Conservation (phyloP, 768 basidiomycete genomes). For the Cantharellus cinnabarinus region DNA sequence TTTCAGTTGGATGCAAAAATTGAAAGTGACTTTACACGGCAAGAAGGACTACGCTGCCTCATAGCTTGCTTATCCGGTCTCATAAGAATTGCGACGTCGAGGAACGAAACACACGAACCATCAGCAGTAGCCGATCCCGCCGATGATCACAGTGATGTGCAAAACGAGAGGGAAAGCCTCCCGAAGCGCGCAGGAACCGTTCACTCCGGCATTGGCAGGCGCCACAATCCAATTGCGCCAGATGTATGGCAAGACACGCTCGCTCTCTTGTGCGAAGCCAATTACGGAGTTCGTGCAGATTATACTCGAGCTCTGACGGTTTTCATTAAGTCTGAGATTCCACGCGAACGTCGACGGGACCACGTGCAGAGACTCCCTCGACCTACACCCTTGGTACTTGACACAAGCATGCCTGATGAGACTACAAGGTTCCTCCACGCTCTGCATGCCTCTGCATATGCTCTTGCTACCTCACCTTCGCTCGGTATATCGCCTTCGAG, state of each 20-base stretch:
- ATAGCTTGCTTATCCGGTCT: slow-evolving; percentile 51
- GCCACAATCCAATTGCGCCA: slow-evolving; percentile 32
- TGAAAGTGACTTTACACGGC: slow-evolving; percentile 25
- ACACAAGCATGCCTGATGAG: slow-evolving; percentile 20
- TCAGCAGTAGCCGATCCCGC: background rate
- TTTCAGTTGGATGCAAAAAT: slow-evolving; percentile 8
- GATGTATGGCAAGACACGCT: slow-evolving; percentile 87
- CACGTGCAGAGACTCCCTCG: slow-evolving; percentile 27
- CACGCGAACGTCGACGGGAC: slow-evolving; percentile 19
- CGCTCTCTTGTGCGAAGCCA: slow-evolving; percentile 59
- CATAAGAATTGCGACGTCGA: slow-evolving; percentile 16
- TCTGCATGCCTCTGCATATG: slow-evolving; percentile 60
- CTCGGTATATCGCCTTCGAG: slow-evolving; percentile 25
- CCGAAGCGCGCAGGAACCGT: background rate
- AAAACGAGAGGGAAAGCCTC: background rate
- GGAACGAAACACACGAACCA: background rate
- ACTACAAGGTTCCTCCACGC: slow-evolving; percentile 59
- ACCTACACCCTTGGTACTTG: slow-evolving; percentile 25
- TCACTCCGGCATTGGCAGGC: slow-evolving; percentile 1
- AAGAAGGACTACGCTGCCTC: slow-evolving; percentile 49
- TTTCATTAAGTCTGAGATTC: slow-evolving; percentile 57
- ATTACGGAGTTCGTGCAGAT: slow-evolving; percentile 58
- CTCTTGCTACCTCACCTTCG: slow-evolving; percentile 49
- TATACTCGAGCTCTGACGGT: slow-evolving; percentile 54
- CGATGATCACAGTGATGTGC: background rate